phyloP scores from a whole-genome alignment of 2,329 filamentous ascomycete genomes.

The Epichloe hybrida region DNA sequence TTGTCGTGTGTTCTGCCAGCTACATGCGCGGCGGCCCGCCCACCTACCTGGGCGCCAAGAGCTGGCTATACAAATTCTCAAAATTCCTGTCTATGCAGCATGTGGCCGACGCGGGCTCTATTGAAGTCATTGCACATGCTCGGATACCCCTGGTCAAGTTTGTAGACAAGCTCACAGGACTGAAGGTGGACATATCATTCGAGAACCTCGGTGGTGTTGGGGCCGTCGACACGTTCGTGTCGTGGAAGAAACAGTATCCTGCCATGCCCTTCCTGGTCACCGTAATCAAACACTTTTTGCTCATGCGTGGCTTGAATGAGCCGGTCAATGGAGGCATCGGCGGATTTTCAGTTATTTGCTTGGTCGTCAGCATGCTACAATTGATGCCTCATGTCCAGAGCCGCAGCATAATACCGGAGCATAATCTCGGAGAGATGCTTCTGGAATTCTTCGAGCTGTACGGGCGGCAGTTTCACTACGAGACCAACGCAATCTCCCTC shows the following conservation, averaged over 20 bases:
- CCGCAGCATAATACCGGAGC: slow-evolving; percentile 40
- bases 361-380: slow-evolving; percentile 81
- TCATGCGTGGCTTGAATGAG: slow-evolving; percentile 84
- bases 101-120: slow-evolving; percentile 42
- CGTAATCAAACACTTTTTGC: slow-evolving; percentile 81
- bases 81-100: slow-evolving; percentile 40
- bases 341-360: slow-evolving; percentile 85
- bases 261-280: slow-evolving; percentile 78
- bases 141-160: slow-evolving; percentile 89
- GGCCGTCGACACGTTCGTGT: slow-evolving; percentile 66
- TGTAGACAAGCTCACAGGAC: slow-evolving; percentile 59
- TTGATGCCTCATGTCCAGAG: slow-evolving; percentile 59
- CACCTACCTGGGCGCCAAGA: slow-evolving; percentile 35
- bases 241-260: slow-evolving; percentile 69
- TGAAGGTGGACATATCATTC: slow-evolving; percentile 88
- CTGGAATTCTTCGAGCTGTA: slow-evolving; percentile 86
- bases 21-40: slow-evolving; percentile 41
- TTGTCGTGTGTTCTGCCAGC: slow-evolving; percentile 57
- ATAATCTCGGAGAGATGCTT: slow-evolving; percentile 67
- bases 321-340: slow-evolving; percentile 84
- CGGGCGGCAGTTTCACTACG: slow-evolving; percentile 65
- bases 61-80: slow-evolving; percentile 48
- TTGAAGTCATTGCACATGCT: slow-evolving; percentile 59
- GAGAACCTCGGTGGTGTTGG: slow-evolving; percentile 75
- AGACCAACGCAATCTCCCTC: slow-evolving; percentile 58